These are phyloP conservation scores for Camillea tinctor DNA, from an alignment of 2,329 filamentous ascomycete species.

Conservation along the genomic window DNA sequence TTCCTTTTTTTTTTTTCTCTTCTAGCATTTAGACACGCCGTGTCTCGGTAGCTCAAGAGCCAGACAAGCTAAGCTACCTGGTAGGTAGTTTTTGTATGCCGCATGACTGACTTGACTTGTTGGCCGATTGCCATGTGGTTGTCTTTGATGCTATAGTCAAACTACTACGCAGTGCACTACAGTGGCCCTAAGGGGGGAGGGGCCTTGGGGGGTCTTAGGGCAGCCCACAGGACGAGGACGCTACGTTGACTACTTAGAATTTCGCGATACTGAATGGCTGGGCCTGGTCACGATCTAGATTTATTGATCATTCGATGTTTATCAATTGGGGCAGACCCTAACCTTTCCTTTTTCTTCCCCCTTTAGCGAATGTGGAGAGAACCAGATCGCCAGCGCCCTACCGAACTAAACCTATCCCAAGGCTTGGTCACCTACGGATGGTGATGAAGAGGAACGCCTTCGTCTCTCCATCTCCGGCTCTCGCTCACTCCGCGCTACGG, in stretches of 20 bases:
- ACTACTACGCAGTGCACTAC: background rate
- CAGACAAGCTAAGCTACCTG: background rate
- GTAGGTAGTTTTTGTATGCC: background rate
- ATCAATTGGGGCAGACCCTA: background rate
- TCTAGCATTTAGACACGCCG: too few relatives aligned
- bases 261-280: background rate
- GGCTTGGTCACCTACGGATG: background rate
- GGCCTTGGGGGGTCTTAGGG: background rate
- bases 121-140: background rate
- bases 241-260: background rate
- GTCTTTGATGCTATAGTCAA: background rate
- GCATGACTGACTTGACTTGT: background rate
- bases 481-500: background rate
- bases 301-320: constrained; percentile 1
- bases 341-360: background rate
- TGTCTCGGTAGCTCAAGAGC: background rate
- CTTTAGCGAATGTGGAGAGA: background rate
- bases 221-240: too few relatives aligned
- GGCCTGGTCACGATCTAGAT: background rate
- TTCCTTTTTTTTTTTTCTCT: background rate
- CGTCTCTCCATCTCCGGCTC: background rate
- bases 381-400: background rate
- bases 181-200: background rate
- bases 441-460: background rate
- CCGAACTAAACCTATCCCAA: background rate